Base-by-base conservation (phyloP, 345 rosid species). In the Brassica carinata region DNA sequence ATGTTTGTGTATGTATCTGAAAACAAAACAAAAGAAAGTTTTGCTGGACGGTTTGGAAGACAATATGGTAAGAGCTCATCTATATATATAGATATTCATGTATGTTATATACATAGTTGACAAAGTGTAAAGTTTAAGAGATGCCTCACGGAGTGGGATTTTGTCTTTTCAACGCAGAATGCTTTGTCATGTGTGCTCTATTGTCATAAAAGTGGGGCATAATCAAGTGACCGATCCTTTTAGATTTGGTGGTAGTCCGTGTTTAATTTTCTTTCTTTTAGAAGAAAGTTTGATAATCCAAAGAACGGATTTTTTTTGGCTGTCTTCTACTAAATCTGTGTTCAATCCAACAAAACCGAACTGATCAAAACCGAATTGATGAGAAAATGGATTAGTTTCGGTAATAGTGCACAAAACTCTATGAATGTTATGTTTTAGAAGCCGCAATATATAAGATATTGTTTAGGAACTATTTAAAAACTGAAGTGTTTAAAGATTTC, bases 41-140 rank as follows among this genome's bases (percentile, higher is more conserved):
- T 74, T 69, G 33, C 38, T 69, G 70, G 75, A 48, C 40, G 67
- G 72, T 75, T 80, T 75, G 67, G 67, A 64, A 70, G 62, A 71
- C 66, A 64, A 19, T 75, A 43, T 61, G 45, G 64, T 38, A 64
- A 66, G 72, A 71, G 68, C 64, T 75, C 15, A 29, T 27, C 5
- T 64, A 36, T 67, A 51, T 33, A 33, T 67, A 48, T 48, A 43
- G 2, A 48, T 45, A 45, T 45, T 6, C 3, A 48, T 48, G 17
- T 48, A 48, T 48, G 18, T 26, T 53, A 69, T 64, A 75, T 53
- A 69, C 36, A 75, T 75, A 76, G 83, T 81, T 81, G 80, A 81
- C 69, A 57, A 70, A 69, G 48, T 75, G 83, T 70, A 81, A 75
- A 81, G 76, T 58, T 81, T 64, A 81, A 64, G 79, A 70, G 72